phyloP scores from a whole-genome alignment of 1,139 yeast species.

The Candida sanyaensis region DNA sequence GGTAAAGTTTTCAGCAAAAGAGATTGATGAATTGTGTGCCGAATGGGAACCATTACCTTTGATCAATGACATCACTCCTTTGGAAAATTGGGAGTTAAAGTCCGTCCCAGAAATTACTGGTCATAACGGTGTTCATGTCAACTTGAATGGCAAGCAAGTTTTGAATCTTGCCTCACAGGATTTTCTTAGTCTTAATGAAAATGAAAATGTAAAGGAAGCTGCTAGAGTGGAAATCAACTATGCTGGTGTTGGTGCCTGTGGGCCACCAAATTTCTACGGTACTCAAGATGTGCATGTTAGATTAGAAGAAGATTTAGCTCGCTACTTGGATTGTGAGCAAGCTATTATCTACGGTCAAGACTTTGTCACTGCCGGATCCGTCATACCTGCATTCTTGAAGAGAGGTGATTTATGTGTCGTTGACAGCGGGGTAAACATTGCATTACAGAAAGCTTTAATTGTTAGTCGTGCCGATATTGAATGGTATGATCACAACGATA shows the following conservation, averaged over 20 bases:
- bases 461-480: constrained; percentile 84
- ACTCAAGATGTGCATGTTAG: constrained; percentile 89
- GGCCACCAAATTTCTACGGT: constrained; percentile 97
- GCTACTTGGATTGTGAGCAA: constrained; percentile 72
- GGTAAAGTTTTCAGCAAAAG: constrained; percentile 63
- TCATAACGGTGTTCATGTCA: constrained; percentile 53
- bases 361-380: constrained; percentile 88
- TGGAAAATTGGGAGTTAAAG: constrained; percentile 63
- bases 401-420: constrained; percentile 93
- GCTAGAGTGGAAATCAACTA: constrained; percentile 61
- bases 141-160: constrained; percentile 17
- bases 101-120: constrained; percentile 66
- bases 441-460: constrained; percentile 85
- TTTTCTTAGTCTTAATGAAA: constrained; percentile 58
- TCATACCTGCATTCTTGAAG: constrained; percentile 92
- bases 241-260: constrained; percentile 96
- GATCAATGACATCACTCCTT: constrained; percentile 52
- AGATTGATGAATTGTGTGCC: constrained; percentile 78
- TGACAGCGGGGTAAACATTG: constrained; percentile 75
- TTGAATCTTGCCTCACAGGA: constrained; percentile 70
- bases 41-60: constrained; percentile 94
- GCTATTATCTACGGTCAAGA: constrained; percentile 94
- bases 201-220: constrained; percentile 48
- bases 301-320: constrained; percentile 74
- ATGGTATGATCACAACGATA: constrained; percentile 87